These are phyloP conservation scores for Melastoma malabathricum DNA, from an alignment of 345 rosid genomes.

Conservation along the genomic window DNA sequence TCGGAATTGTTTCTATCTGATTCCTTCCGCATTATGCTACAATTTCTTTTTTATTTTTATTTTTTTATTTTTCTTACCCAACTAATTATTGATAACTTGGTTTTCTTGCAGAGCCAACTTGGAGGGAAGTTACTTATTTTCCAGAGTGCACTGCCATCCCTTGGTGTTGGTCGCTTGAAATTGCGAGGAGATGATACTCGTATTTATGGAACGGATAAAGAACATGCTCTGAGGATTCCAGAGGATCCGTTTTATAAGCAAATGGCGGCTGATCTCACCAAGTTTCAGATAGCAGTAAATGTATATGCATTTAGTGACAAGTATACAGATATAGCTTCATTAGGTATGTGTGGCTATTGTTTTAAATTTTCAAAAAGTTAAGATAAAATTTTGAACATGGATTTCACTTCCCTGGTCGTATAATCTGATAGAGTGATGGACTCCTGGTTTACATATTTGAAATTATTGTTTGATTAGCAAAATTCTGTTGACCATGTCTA, in stretches of 20 bases:
- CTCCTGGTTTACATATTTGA: too few relatives aligned
- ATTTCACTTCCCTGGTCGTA: too few relatives aligned
- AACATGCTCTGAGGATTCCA: slow-evolving; percentile 60
- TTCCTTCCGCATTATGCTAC: too few relatives aligned
- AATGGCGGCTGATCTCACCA: slow-evolving; percentile 99
- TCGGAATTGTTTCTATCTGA: not conserved
- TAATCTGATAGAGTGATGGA: too few relatives aligned
- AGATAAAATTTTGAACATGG: too few relatives aligned
- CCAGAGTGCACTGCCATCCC: slow-evolving; percentile 88
- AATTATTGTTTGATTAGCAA: too few relatives aligned
- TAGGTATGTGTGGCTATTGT: slow-evolving; percentile 35
- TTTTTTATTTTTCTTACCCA: too few relatives aligned
- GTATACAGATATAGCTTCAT: slow-evolving; percentile 84
- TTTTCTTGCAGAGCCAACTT: slow-evolving; percentile 54
- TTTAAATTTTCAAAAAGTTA: too few relatives aligned
- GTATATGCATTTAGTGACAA: slow-evolving; percentile 83
- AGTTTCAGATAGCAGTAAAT: slow-evolving; percentile 88
- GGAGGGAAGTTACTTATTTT: slow-evolving; percentile 91
- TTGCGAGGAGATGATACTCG: slow-evolving; percentile 96
- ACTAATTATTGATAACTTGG: too few relatives aligned
- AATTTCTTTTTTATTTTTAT: too few relatives aligned
- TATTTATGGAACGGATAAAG: slow-evolving; percentile 92
- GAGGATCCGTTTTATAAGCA: slow-evolving; percentile 94
- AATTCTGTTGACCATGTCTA: too few relatives aligned
- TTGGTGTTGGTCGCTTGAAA: slow-evolving; percentile 89